Evolutionary conservation across 148 eudicot genomes (phyloP), one percentile per base, ranked within the genome.

Genomic region (Amaranthus palmeri): DNA sequence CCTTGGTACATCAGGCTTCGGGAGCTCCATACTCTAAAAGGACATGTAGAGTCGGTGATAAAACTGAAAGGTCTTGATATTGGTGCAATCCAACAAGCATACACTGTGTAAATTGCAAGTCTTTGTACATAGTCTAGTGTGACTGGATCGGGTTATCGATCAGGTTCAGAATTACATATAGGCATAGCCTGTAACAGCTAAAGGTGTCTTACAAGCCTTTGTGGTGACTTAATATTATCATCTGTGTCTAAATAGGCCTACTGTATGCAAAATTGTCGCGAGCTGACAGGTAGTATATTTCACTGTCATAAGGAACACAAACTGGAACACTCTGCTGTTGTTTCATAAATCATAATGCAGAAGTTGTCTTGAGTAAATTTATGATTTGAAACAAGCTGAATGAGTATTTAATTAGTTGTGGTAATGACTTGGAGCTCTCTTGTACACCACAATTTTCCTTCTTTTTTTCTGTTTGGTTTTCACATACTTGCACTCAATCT

Each of bases 1-100:
- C 57, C 45, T 4, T 17, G 3, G 9, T 61, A 62, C 52, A 17
- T 61, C 72, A 83, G 86, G 80, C 81, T 83, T 51, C 70, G 80
- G 49, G 84, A 83, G 71, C 55, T 83, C 67, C 79, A 72, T 61
- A 83, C 86, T 15, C 76, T 81, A 25, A 81, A 83, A 70, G 84
- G 80, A 47, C 82, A 83, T 25, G 80, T 83, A 2, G 83, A 80
- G 50, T 79, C 82, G 1, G 82, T 82, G 25, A 78, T 78, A 18
- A 82, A 73, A 55, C 70, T 79, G 69, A 82, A 82, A 78, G 85
- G 82, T 10, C 71, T 82, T 3, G 85, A 82, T 53, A 73, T 82
- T 5, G 75, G 65, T 44, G 55, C 78, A 3, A 82, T 76, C 69
- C 80, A 73, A 54, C 82, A 76, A 54, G 36, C 81, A 42, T 82